A percentile compares a stretch with the other conserved stretches of the same genome.
These are phyloP conservation scores for Leishmania martiniquensis DNA, from an alignment of 208 protist genomes.

Conservation along the genomic window DNA sequence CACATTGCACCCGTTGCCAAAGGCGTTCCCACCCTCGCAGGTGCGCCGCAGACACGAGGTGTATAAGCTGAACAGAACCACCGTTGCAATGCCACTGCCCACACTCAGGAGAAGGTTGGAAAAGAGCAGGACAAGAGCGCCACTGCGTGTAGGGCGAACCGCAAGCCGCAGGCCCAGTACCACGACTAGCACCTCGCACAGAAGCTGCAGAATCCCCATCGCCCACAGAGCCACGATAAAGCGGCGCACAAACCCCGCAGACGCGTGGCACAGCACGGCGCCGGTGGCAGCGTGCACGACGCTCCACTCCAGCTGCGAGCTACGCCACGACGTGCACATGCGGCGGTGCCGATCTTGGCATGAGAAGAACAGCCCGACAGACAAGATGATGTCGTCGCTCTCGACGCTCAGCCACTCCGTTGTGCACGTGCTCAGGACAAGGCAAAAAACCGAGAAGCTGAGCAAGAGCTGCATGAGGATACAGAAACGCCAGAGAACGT, in stretches of 20 bases:
- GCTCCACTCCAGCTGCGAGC: constrained; percentile 25
- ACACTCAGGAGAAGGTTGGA: constrained; percentile 34
- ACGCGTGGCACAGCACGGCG: constrained; percentile 44
- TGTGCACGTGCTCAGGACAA: constrained; percentile 50
- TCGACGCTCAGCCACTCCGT: constrained; percentile 57
- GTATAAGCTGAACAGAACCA: constrained; percentile 63
- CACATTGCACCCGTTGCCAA: constrained; percentile 20
- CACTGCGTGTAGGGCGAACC: constrained; percentile 58
- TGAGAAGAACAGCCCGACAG: constrained; percentile 59
- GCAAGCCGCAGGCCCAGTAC: constrained; percentile 38
- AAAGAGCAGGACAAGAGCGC: constrained; percentile 32
- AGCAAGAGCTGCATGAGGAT: constrained; percentile 51
- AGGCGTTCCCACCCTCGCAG: constrained; percentile 40
- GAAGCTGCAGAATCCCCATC: constrained; percentile 50
- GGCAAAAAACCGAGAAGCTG: constrained; percentile 48
- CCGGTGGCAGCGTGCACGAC: constrained; percentile 39
- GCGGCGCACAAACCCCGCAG: constrained; percentile 23
- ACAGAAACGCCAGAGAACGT: constrained; percentile 61
- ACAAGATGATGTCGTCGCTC: constrained; percentile 28
- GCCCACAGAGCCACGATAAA: constrained; percentile 57
- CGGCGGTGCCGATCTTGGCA: constrained; percentile 37
- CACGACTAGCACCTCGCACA: constrained; percentile 34
- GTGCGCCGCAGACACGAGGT: constrained; percentile 44
- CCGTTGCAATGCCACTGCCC: constrained; percentile 39
- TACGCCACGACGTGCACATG: constrained; percentile 36